A percentile compares a stretch with the other conserved stretches of the same genome.
Conservation (phyloP, 2,329 filamentous ascomycete genomes). For the Juglanconis sp. region DNA sequence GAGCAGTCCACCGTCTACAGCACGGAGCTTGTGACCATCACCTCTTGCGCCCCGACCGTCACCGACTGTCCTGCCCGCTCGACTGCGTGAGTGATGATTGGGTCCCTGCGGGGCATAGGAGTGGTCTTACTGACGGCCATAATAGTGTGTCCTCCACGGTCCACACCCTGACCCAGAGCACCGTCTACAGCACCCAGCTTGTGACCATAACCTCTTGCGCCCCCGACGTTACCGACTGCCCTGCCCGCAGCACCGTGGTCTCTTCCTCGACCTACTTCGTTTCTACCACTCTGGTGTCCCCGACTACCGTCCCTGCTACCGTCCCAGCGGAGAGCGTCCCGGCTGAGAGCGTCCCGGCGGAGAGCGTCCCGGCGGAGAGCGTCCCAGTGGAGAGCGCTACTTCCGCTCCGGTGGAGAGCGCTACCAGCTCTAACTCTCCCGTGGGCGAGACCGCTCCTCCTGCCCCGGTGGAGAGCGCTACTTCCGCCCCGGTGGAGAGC, state of each 20-base stretch:
- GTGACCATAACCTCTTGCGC: constrained; percentile 61
- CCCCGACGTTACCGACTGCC: constrained; percentile 51
- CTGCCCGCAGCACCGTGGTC: constrained; percentile 29
- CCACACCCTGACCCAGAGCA: constrained; percentile 59
- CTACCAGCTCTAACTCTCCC: constrained; percentile 18
- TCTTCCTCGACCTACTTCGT: constrained; percentile 32
- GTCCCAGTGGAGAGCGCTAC: constrained; percentile 10
- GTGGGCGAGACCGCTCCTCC: constrained; percentile 24
- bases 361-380: constrained; percentile 17
- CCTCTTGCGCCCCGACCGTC: constrained; percentile 53
- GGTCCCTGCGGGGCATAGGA: constrained; percentile 26
- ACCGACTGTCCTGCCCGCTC: constrained; percentile 46
- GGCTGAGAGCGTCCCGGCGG: constrained; percentile 16
- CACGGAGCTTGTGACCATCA: constrained; percentile 59
- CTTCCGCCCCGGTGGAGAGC: constrained; percentile 7
- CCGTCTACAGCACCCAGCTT: constrained; percentile 56
- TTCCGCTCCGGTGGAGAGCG: constrained; percentile 8
- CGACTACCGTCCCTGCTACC: constrained; percentile 25
- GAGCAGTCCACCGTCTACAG: constrained; percentile 48
- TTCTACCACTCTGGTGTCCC: constrained; percentile 36
- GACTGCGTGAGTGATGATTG: constrained; percentile 28
- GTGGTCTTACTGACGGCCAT: background rate
- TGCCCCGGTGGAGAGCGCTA: constrained; percentile 9
- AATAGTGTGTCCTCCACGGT: constrained; percentile 49
- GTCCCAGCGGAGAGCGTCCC: constrained; percentile 14